Evolutionary conservation across 2,329 filamentous ascomycete species (phyloP).

Genomic region (Epichloe coenophiala): DNA sequence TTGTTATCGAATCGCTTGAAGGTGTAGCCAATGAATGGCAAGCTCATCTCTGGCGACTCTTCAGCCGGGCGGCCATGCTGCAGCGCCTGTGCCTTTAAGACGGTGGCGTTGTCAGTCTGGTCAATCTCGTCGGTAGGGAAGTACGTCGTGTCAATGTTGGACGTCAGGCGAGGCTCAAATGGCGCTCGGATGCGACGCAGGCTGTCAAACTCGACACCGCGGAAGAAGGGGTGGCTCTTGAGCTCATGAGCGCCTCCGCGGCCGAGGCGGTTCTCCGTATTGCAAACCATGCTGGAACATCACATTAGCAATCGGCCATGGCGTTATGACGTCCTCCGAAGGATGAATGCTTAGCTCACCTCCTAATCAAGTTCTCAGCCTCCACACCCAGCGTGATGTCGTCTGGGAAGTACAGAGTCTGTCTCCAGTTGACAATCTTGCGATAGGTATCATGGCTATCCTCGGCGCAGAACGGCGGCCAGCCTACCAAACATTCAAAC

Average conservation of each 20-base stretch:
- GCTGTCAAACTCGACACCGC: constrained; percentile 87
- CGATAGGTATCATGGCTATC: constrained; percentile 96
- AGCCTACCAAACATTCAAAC: constrained; percentile 97
- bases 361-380: constrained; percentile 83
- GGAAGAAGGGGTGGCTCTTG: constrained; percentile 91
- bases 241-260: constrained; percentile 80
- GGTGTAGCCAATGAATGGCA: constrained; percentile 56
- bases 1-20: constrained; percentile 90
- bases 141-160: constrained; percentile 92
- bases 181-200: constrained; percentile 86
- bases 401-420: constrained; percentile 91
- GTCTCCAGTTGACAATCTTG: constrained; percentile 98
- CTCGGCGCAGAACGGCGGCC: constrained; percentile 97
- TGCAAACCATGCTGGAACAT: constrained; percentile 72
- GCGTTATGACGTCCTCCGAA: neutral
- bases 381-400: constrained; percentile 81
- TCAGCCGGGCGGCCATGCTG: constrained; percentile 53
- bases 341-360: constrained; percentile 38
- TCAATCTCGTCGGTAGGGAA: constrained; percentile 98
- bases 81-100: constrained; percentile 70
- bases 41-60: constrained; percentile 82
- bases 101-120: constrained; percentile 83
- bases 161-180: constrained; percentile 86
- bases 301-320: neutral
- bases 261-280: constrained; percentile 83